A percentile compares a stretch with the other conserved stretches of the same genome.
phyloP scores from a whole-genome alignment of 2,329 filamentous ascomycete species.

The Rutstroemia sp. region DNA sequence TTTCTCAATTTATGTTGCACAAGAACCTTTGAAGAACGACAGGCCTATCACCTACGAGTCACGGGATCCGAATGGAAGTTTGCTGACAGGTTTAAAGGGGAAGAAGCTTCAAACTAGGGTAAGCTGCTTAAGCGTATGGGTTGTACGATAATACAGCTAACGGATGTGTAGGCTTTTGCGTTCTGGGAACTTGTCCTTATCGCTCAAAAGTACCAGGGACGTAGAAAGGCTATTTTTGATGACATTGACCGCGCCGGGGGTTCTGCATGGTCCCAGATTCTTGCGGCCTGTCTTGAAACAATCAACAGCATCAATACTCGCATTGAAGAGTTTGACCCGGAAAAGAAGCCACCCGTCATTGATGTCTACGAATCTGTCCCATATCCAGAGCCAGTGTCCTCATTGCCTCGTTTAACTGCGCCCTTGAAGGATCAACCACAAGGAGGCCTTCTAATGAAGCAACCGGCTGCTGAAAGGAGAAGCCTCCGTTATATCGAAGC shows the following conservation, averaged over 20 bases:
- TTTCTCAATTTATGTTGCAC: conserved; percentile 74
- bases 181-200: conserved; percentile 88
- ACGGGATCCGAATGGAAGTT: conserved; percentile 84
- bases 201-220: conserved; percentile 63
- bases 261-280: conserved; percentile 75
- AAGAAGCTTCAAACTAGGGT: conserved; percentile 73
- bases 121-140: conserved; percentile 22
- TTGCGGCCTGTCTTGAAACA: conserved; percentile 59
- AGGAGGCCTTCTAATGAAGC: conserved; percentile 24
- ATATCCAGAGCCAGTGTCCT: conserved; percentile 19
- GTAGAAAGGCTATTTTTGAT: conserved; percentile 70
- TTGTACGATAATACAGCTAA: conserved; percentile 10
- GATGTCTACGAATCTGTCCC: conserved; percentile 14
- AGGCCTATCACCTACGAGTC: conserved; percentile 76
- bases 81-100: conserved; percentile 75
- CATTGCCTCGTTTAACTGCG: conserved; percentile 22
- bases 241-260: conserved; percentile 80
- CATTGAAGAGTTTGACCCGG: conserved; percentile 46
- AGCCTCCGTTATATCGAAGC: conserved; percentile 14
- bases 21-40: conserved; percentile 77
- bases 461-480: conserved; percentile 14
- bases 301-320: conserved; percentile 61
- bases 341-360: conserved; percentile 32
- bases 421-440: conserved; percentile 21
- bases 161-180: conserved; percentile 59